A percentile compares a stretch with the other conserved stretches of the same genome.
Evolutionary conservation across 1,139 yeast genomes (phyloP).

Genomic region (Zygosaccharomyces pseudobailii): DNA sequence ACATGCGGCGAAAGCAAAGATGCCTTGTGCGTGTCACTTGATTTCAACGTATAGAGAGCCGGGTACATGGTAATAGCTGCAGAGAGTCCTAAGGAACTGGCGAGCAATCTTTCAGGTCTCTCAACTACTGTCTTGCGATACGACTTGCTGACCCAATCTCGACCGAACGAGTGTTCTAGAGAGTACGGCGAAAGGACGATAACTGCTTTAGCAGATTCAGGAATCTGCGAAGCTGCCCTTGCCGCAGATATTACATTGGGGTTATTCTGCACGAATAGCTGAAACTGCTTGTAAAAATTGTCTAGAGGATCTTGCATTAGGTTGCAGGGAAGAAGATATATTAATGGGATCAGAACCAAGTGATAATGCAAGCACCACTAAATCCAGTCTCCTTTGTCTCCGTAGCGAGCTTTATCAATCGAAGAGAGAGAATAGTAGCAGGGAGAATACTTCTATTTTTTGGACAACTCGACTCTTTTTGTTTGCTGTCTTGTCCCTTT

Average conservation of each 20-base stretch:
- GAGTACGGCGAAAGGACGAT: conserved; percentile 57
- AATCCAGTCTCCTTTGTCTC: not conserved
- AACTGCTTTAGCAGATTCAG: conserved; percentile 47
- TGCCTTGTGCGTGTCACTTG: conserved; percentile 33
- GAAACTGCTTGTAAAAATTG: conserved; percentile 42
- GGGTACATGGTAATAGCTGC: conserved; percentile 73
- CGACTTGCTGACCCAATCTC: conserved; percentile 71
- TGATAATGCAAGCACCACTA: not conserved
- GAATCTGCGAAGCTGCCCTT: conserved; percentile 41
- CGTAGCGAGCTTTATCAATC: not conserved
- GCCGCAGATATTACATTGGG: conserved; percentile 50
- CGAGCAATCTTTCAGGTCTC: conserved; percentile 75
- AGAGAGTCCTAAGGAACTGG: conserved; percentile 71
- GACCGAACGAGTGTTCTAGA: conserved; percentile 64
- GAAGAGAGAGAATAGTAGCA: not conserved
- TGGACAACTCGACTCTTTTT: not conserved
- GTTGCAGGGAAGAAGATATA: not conserved
- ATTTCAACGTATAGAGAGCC: conserved; percentile 48
- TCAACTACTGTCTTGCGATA: conserved; percentile 72
- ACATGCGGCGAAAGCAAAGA: conserved; percentile 49
- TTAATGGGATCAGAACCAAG: not conserved
- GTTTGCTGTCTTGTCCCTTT: conserved; percentile 4
- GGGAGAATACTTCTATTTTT: not conserved
- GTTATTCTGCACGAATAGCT: conserved; percentile 47
- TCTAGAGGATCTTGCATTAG: conserved; percentile 31